Evolutionary conservation across 2,329 filamentous ascomycete species (phyloP).

Genomic region (Penicillium carneum): DNA sequence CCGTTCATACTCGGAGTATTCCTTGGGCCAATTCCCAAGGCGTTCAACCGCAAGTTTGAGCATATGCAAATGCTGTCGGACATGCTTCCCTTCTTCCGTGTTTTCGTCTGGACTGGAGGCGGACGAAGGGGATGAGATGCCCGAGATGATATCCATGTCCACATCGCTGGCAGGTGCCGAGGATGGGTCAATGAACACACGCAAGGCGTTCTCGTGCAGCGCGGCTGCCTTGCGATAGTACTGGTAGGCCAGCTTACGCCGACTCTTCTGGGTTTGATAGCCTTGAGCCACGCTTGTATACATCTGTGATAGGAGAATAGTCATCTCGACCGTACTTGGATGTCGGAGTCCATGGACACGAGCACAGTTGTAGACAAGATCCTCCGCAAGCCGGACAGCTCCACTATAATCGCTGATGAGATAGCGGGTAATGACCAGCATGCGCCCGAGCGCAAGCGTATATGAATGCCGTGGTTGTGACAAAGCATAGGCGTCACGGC

Average conservation of each 20-base stretch:
- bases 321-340: not conserved
- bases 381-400: not conserved
- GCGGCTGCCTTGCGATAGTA: not conserved
- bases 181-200: not conserved
- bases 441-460: conserved; percentile 57
- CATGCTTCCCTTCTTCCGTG: not conserved
- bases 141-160: not conserved
- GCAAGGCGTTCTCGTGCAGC: not conserved
- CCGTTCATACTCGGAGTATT: not conserved
- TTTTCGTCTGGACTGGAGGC: not conserved
- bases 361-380: conserved; percentile 1
- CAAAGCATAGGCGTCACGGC: not conserved
- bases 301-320: not conserved
- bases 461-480: conserved; percentile 31
- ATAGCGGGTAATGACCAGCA: conserved; percentile 59
- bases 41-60: not conserved
- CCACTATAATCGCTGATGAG: conserved; percentile 54
- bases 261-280: not conserved
- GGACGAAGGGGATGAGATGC: not conserved
- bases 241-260: not conserved
- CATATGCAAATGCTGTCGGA: conserved; percentile 1
- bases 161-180: not conserved
- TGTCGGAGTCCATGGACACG: not conserved
- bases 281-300: not conserved
- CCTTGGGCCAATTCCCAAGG: not conserved